phyloP scores from a whole-genome alignment of 2,329 filamentous ascomycete species.

The Sphaceloma murrayae region DNA sequence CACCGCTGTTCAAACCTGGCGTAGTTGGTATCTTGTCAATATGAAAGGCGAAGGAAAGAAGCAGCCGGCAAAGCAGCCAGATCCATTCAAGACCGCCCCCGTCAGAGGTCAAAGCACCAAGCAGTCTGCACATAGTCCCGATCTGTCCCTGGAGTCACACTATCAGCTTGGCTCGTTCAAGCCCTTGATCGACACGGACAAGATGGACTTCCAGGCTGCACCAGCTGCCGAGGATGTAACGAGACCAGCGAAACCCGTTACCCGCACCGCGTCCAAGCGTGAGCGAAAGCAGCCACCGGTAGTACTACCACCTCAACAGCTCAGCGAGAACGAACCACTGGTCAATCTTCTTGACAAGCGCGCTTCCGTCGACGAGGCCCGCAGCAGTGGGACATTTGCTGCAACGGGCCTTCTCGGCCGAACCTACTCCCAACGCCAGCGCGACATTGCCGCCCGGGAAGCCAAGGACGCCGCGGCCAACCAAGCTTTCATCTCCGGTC shows the following conservation, averaged over 20 bases:
- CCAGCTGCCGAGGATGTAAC: constrained; percentile 25
- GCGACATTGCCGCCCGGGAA: constrained; percentile 32
- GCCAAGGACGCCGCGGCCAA: constrained; percentile 26
- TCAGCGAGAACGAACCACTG: constrained; percentile 30
- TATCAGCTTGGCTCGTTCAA: constrained; percentile 56
- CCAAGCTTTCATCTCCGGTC: constrained; percentile 46
- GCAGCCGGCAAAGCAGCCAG: constrained; percentile 19
- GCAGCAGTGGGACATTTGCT: constrained; percentile 33
- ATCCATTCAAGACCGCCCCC: constrained; percentile 6
- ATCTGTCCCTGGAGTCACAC: constrained; percentile 41
- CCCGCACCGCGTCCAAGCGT: constrained; percentile 31
- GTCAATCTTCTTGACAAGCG: constrained; percentile 24
- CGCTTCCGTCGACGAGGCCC: constrained; percentile 20
- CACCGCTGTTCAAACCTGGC: constrained; percentile 65
- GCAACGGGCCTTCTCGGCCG: constrained; percentile 41
- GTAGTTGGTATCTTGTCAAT: constrained; percentile 83
- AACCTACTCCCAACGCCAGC: constrained; percentile 40
- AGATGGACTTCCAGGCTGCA: constrained; percentile 43
- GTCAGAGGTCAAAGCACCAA: constrained; percentile 10
- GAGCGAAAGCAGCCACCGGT: constrained; percentile 31
- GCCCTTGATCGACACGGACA: constrained; percentile 55
- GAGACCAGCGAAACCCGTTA: constrained; percentile 9
- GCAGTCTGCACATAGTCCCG: constrained; percentile 19
- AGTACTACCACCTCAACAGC: constrained; percentile 22
- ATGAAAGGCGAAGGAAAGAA: constrained; percentile 51